Conservation (phyloP, 345 rosid genomes). For the Gossypium australe region DNA sequence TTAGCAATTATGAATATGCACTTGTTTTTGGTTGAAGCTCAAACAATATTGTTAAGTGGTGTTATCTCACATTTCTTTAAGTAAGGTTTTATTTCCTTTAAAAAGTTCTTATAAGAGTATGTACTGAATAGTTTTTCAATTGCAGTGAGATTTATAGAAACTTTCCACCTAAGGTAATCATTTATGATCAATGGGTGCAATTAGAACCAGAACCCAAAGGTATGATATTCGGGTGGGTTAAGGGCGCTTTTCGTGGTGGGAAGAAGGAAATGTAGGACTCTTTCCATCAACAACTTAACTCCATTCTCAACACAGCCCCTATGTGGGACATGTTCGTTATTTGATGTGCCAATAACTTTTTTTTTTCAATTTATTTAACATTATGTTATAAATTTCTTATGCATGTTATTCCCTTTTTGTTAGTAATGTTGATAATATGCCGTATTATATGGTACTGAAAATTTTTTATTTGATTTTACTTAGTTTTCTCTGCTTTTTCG, state of each 20-base stretch:
- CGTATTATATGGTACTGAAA: not conserved
- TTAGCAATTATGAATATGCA: too few relatives aligned
- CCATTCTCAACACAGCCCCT: conserved; percentile 74
- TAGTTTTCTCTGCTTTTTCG: not conserved
- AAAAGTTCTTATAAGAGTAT: too few relatives aligned
- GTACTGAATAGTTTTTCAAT: too few relatives aligned
- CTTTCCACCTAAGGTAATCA: too few relatives aligned
- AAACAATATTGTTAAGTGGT: too few relatives aligned
- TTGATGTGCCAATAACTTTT: conserved; percentile 6
- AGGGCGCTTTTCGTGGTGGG: conserved; percentile 44
- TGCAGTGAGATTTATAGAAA: too few relatives aligned
- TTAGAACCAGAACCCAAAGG: too few relatives aligned
- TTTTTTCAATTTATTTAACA: not conserved
- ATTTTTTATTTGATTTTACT: not conserved
- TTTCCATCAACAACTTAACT: conserved; percentile 59
- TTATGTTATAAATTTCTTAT: not conserved
- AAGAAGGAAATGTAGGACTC: conserved; percentile 86
- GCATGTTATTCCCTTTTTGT: not conserved
- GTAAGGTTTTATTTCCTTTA: too few relatives aligned
- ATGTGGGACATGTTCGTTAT: conserved; percentile 84
- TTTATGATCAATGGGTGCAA: too few relatives aligned
- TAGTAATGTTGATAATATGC: not conserved
- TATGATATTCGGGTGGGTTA: too few relatives aligned
- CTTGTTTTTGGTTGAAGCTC: too few relatives aligned
- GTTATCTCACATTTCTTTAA: too few relatives aligned